A percentile compares a stretch with the other conserved stretches of the same genome.
Evolutionary conservation across 2,329 filamentous ascomycete genomes (phyloP).

Genomic region (Botryosphaeria dothidea): DNA sequence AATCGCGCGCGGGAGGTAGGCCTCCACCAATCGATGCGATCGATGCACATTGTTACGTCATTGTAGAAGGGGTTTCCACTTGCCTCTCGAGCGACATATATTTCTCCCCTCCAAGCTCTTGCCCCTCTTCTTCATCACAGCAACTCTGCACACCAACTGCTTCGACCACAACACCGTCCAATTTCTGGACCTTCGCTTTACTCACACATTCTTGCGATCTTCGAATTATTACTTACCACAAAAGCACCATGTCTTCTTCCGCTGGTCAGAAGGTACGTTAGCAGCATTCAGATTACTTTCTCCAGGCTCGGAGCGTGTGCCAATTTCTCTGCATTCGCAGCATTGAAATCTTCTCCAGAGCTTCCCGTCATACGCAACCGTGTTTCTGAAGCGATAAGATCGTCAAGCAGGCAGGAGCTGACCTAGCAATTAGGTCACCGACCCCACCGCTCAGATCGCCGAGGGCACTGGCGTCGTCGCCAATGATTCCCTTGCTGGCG

Average conservation of each 20-base stretch:
- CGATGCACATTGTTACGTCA: constrained; percentile 1
- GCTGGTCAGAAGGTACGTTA: constrained; percentile 24
- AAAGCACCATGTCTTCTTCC: constrained; percentile 21
- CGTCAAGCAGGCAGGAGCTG: background rate
- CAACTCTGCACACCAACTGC: background rate
- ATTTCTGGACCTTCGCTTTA: background rate
- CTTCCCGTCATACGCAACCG: background rate
- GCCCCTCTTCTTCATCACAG: background rate
- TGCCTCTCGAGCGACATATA: background rate
- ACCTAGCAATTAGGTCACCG: constrained; percentile 44
- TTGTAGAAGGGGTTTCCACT: background rate
- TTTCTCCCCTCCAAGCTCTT: background rate
- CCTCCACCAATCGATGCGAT: background rate
- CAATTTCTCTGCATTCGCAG: constrained; percentile 3
- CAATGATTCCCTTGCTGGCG: constrained; percentile 72
- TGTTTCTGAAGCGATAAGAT: background rate
- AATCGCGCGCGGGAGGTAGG: background rate
- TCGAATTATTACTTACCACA: background rate
- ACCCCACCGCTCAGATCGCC: constrained; percentile 51
- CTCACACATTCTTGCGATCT: background rate
- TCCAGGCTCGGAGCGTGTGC: background rate
- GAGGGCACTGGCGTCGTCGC: constrained; percentile 67
- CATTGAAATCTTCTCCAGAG: background rate
- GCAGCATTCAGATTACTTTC: background rate
- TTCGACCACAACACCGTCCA: too few relatives aligned